phyloP scores from a whole-genome alignment of 805 yeast species.

The Candida ulmi region DNA sequence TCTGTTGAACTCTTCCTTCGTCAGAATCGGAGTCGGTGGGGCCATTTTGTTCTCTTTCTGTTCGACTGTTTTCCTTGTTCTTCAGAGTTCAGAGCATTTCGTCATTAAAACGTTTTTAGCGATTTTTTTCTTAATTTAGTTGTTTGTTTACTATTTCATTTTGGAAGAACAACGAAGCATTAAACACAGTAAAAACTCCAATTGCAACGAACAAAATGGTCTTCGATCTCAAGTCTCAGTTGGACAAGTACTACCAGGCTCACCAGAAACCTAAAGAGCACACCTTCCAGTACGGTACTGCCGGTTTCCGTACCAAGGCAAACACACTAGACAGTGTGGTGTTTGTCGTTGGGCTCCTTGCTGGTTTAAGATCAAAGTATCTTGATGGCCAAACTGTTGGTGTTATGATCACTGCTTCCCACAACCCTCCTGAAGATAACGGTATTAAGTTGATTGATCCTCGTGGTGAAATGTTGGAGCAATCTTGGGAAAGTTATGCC shows the following conservation, averaged over 20 bases:
- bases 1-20: slow-evolving; percentile 29
- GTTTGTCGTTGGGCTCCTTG: slow-evolving; percentile 77
- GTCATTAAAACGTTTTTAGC: too few species aligned
- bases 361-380: slow-evolving; percentile 73
- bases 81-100: neutral
- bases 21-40: slow-evolving; percentile 43
- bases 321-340: slow-evolving; percentile 69
- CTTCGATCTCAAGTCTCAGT: slow-evolving; percentile 4
- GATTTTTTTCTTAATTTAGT: too few species aligned
- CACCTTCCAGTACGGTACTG: slow-evolving; percentile 81
- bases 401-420: slow-evolving; percentile 96
- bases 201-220: neutral
- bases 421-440: slow-evolving; percentile 87
- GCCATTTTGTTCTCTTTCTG: slow-evolving; percentile 37
- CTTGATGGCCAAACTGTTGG: slow-evolving; percentile 72
- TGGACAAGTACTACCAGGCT: slow-evolving; percentile 8
- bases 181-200: too few species aligned
- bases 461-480: slow-evolving; percentile 80
- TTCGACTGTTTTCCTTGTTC: neutral
- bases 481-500: slow-evolving; percentile 79
- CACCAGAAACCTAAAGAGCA: slow-evolving; percentile 37
- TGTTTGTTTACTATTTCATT: too few species aligned
- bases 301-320: slow-evolving; percentile 87
- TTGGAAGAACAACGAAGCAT: too few species aligned
- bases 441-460: slow-evolving; percentile 96